A percentile compares a stretch with the other conserved stretches of the same genome.
Conservation (phyloP, 495 filamentous ascomycete genomes). For the Apodospora peruviana region DNA sequence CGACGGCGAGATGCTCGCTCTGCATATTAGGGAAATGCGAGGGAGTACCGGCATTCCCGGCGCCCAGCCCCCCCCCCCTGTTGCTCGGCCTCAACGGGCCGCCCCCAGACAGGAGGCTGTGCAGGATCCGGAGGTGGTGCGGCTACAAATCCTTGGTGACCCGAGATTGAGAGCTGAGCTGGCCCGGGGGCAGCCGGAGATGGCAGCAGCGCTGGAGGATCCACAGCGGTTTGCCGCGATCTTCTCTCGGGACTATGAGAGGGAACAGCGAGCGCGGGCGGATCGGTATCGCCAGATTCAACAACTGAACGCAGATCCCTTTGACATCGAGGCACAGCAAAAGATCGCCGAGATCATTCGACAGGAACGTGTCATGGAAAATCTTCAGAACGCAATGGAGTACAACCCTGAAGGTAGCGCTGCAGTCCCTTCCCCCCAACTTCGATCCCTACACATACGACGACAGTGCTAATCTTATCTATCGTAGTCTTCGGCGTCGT, state of each 20-base stretch:
- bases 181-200: constrained; percentile 61
- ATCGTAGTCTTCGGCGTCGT: constrained; percentile 79
- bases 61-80: too few relatives aligned
- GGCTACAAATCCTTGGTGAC: constrained; percentile 74
- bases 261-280: constrained; percentile 62
- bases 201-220: constrained; percentile 75
- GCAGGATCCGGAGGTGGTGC: constrained; percentile 74
- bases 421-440: background rate
- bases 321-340: constrained; percentile 83
- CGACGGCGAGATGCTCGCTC: constrained; percentile 88
- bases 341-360: constrained; percentile 96
- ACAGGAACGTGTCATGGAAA: constrained; percentile 87
- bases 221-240: constrained; percentile 67
- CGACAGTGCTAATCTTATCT: too few relatives aligned
- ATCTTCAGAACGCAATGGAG: constrained; percentile 91
- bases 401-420: constrained; percentile 86
- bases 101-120: constrained; percentile 12
- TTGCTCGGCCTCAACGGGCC: background rate
- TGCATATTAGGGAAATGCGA: constrained; percentile 63
- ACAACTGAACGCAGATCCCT: constrained; percentile 80
- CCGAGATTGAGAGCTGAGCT: constrained; percentile 65
- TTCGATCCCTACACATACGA: too few relatives aligned
- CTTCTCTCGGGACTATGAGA: constrained; percentile 56
- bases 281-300: constrained; percentile 75
- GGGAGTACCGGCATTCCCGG: constrained; percentile 27